These are phyloP conservation scores for Pholiota conissans DNA, from an alignment of 768 basidiomycete genomes.

Conservation along the genomic window DNA sequence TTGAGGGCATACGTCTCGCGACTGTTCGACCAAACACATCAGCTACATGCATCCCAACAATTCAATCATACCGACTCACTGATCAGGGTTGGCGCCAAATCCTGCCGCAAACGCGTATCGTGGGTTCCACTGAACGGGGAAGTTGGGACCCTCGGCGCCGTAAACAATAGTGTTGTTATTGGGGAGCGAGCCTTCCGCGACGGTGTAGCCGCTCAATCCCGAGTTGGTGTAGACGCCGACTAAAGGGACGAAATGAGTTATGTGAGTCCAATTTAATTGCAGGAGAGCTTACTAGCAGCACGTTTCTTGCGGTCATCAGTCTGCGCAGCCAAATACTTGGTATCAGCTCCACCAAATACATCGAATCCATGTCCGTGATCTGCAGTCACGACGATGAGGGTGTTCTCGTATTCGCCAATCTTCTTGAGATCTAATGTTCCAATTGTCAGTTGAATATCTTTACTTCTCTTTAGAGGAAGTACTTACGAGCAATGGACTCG, in stretches of 20 bases:
- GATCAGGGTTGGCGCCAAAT: slow-evolving; percentile 43
- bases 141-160: slow-evolving; percentile 42
- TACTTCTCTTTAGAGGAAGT: too few species aligned
- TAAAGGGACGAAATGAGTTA: slow-evolving; percentile 7
- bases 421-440: slow-evolving; percentile 35
- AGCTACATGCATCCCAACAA: not conserved
- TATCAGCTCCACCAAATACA: slow-evolving; percentile 42
- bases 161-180: slow-evolving; percentile 37
- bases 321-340: slow-evolving; percentile 35
- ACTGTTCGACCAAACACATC: slow-evolving; percentile 15
- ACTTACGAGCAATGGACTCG: slow-evolving; percentile 39
- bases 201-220: slow-evolving; percentile 41
- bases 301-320: slow-evolving; percentile 33
- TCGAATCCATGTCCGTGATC: slow-evolving; percentile 50
- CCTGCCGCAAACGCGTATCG: slow-evolving; percentile 42
- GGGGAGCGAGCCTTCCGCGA: slow-evolving; percentile 35
- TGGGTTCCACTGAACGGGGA: slow-evolving; percentile 46
- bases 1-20: slow-evolving; percentile 37
- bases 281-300: slow-evolving; percentile 21
- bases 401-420: slow-evolving; percentile 42
- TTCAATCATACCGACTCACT: slow-evolving; percentile 23
- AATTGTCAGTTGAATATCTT: not conserved
- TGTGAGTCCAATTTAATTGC: not conserved
- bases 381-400: slow-evolving; percentile 44
- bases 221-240: slow-evolving; percentile 39